A percentile compares a stretch with the other conserved stretches of the same genome.
Evolutionary conservation across 2,329 filamentous ascomycete genomes (phyloP).

Genomic region (Fusarium robinianum): DNA sequence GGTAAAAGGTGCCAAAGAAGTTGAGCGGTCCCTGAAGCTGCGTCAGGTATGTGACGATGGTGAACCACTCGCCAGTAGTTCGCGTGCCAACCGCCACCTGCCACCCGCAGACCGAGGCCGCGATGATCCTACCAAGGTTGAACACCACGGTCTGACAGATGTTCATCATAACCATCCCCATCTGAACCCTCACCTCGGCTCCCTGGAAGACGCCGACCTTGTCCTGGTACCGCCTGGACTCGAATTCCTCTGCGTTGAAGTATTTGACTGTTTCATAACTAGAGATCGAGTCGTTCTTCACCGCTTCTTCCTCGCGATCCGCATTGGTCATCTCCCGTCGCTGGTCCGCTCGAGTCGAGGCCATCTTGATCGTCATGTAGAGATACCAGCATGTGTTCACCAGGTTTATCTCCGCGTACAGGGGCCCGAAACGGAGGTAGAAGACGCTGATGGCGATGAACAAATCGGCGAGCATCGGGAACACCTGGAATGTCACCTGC

Average conservation of each 20-base stretch:
- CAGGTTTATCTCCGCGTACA: slow-evolving; percentile 87
- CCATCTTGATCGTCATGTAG: slow-evolving; percentile 95
- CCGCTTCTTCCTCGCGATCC: slow-evolving; percentile 91
- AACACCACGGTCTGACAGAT: slow-evolving; percentile 81
- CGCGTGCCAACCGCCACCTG: slow-evolving; percentile 71
- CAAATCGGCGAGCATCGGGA: slow-evolving; percentile 93
- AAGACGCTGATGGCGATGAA: slow-evolving; percentile 80
- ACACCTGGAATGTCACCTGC: slow-evolving; percentile 92
- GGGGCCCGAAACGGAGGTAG: slow-evolving; percentile 63
- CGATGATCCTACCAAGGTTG: slow-evolving; percentile 73
- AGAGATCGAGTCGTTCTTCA: slow-evolving; percentile 98
- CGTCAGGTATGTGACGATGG: slow-evolving; percentile 75
- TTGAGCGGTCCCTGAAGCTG: slow-evolving; percentile 82
- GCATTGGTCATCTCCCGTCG: slow-evolving; percentile 94
- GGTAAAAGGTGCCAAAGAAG: slow-evolving; percentile 93
- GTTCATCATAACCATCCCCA: slow-evolving; percentile 79
- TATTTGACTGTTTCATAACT: slow-evolving; percentile 97
- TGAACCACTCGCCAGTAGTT: slow-evolving; percentile 72
- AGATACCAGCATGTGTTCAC: slow-evolving; percentile 96
- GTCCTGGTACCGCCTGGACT: slow-evolving; percentile 72
- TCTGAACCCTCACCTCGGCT: slow-evolving; percentile 76
- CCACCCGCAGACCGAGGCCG: slow-evolving; percentile 75
- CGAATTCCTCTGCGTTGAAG: slow-evolving; percentile 82
- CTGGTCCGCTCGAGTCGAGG: slow-evolving; percentile 88
- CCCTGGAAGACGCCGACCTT: slow-evolving; percentile 73